Base-by-base conservation (phyloP, 2,329 filamentous ascomycete genomes). In the Cercospora nicotianae region DNA sequence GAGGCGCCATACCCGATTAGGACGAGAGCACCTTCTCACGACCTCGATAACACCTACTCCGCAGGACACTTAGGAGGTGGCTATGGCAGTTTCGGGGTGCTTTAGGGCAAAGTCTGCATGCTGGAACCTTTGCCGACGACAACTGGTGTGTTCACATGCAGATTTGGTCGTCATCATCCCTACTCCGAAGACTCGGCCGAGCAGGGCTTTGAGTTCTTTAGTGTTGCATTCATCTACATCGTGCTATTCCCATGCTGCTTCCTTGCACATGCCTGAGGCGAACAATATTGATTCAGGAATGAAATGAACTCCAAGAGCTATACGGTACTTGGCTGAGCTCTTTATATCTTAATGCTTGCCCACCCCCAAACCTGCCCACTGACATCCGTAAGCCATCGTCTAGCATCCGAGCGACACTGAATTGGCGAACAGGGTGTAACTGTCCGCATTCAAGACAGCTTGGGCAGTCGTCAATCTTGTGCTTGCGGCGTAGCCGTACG, bases 401-500 rank as follows among this genome's bases (percentile, higher is more conserved):
- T 58, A 58, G 53, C 53, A 58, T 30, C 53, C 53, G n/a, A 58
- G 53, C 16, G 13, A 18, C 13, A 61, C 39, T 2, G 59, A 18
- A 12, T 28, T 61, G 20, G 59, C 31, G 18, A 42, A 61, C 36
- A 42, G 18, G 12, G 59, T 42, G 33, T 61, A 61, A 33, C 33
- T 61, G 20, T 61, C 59, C 2, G 59, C 59, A 3, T 61, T 61
- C 33, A 61, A 45, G 1, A 61, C 39, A 5, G 59, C 59, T 45
- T 58, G 53, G 5, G 53, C 53, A 10, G 53, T 31, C 2, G 53
- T 31, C 53, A 58, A 20, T 33, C 53, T 58, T 18, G 53, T 58
- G 53, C 53, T 58, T 30, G 53, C 53, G 16, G 53, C 53, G 53
- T 28, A 58, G 26, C 53, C 53, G 53, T 58, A 58, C 8, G 53